Base-by-base conservation (phyloP, 345 rosid genomes). In the Populus euphratica region DNA sequence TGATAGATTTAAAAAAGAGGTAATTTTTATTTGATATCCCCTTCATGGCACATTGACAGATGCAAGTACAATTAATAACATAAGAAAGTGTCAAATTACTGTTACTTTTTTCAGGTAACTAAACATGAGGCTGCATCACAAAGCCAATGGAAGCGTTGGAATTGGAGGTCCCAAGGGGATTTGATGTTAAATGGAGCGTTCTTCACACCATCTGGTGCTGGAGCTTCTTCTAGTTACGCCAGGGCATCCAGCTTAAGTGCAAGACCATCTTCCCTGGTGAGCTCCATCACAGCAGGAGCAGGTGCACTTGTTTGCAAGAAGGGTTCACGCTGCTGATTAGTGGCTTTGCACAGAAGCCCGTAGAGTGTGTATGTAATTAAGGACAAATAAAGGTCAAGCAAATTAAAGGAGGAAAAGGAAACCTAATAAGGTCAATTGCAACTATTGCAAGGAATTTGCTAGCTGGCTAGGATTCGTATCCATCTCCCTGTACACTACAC, bases 111-210 rank as follows among this genome's bases (percentile, higher is more conserved):
- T 59, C 81, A 81, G 84, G 81, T 81, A 69, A 81, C 84, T 7
- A 81, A 81, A 23, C 81, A 74, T 25, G 84, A 81, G 78, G 81
- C 50, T 44, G 78, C 84, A 27, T 41, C 78, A 17, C 62, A 74
- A 36, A 69, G 62, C 36, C 59, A 61, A 31, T 81, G 84, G 84
- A 81, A 73, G 76, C 12, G 9, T 2, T 81, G 84, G 84, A 81
- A 81, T 54, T 81, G 84, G 84, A 77, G 84, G 54, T 81, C 84
- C 8, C 63, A 77, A 39, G 84, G 84, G 50, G 84, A 81, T 36
- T 64, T 81, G 66, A 4, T 73, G 56, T 31, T 77, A 31, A 81
- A 81, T 65, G 84, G 84, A 14, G 84, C 81, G 47, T 81, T 77
- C 49, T 81, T 81, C 27, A 81, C 76, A 0, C 5, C 61, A 17